A percentile compares a stretch with the other conserved stretches of the same genome.
These are phyloP conservation scores for Chlorencoelia australis DNA, from an alignment of 2,329 filamentous ascomycete species.

Conservation along the genomic window DNA sequence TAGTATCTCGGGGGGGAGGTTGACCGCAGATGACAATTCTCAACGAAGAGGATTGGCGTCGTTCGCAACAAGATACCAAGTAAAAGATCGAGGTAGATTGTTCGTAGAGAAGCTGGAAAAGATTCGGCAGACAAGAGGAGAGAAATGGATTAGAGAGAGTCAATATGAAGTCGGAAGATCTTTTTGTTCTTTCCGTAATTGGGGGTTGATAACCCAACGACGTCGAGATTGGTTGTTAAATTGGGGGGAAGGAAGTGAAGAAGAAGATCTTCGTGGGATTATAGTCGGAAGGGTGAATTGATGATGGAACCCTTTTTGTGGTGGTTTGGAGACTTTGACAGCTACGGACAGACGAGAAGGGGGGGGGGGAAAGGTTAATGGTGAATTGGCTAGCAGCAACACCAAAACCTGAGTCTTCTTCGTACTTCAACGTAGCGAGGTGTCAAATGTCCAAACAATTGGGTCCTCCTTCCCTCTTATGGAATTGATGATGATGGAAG, in stretches of 20 bases:
- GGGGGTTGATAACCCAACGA: too few relatives aligned
- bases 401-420: conserved; percentile 7
- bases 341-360: conserved; percentile 21
- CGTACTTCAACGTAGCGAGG: conserved; percentile 9
- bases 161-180: background rate
- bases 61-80: background rate
- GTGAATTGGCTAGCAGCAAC: conserved; percentile 9
- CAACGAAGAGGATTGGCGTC: background rate
- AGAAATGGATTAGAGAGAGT: background rate
- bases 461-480: too few relatives aligned
- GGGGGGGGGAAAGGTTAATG: conserved; percentile 12
- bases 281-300: conserved; percentile 1
- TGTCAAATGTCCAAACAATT: conserved; percentile 10
- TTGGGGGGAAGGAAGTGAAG: background rate
- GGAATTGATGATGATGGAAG: background rate
- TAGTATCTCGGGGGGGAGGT: background rate
- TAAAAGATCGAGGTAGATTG: background rate
- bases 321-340: conserved; percentile 15
- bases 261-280: background rate
- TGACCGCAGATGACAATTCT: background rate
- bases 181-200: background rate
- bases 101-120: too few relatives aligned
- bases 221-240: conserved; percentile 1
- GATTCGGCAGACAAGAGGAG: too few relatives aligned
- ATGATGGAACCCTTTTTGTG: conserved; percentile 8